Percentiles rank a stretch among this genome's conserved stretches.
These are phyloP conservation scores for Lagerstroemia speciosa DNA, from an alignment of 345 rosid species.

Conservation along the genomic window DNA sequence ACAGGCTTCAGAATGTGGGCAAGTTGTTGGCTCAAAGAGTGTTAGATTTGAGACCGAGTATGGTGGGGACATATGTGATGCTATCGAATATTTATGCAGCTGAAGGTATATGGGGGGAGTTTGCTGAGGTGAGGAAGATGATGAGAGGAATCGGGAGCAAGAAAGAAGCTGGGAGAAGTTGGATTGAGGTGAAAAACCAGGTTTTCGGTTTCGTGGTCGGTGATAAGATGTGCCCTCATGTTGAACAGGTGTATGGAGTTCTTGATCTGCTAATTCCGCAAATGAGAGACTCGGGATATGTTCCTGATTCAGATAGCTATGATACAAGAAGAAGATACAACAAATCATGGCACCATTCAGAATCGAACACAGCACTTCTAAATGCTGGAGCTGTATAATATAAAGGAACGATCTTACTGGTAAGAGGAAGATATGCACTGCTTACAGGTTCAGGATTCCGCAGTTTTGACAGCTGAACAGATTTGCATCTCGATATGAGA, in stretches of 20 bases:
- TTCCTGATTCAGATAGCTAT: slow-evolving; percentile 26
- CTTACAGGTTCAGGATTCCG: neutral
- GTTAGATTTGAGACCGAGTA: slow-evolving; percentile 49
- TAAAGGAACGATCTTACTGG: neutral
- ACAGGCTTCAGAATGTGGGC: slow-evolving; percentile 39
- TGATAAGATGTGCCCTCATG: slow-evolving; percentile 35
- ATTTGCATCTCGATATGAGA: neutral
- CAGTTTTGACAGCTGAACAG: neutral
- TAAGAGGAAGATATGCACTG: neutral
- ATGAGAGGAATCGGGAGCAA: slow-evolving; percentile 48
- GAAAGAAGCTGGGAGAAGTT: slow-evolving; percentile 81
- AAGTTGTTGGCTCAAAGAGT: slow-evolving; percentile 58
- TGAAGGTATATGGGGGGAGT: slow-evolving; percentile 71
- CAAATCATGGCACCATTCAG: neutral
- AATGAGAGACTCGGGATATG: slow-evolving; percentile 50
- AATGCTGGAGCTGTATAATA: neutral
- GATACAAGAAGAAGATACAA: neutral
- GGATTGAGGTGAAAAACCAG: slow-evolving; percentile 63
- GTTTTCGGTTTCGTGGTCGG: slow-evolving; percentile 52
- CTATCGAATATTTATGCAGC: slow-evolving; percentile 71
- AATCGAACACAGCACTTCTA: neutral
- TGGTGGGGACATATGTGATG: slow-evolving; percentile 57
- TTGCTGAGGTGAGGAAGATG: slow-evolving; percentile 52
- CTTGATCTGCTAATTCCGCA: slow-evolving; percentile 38
- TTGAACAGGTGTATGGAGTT: slow-evolving; percentile 31